Base-by-base conservation (phyloP, 768 basidiomycete species). In the Baorangia bicolor region DNA sequence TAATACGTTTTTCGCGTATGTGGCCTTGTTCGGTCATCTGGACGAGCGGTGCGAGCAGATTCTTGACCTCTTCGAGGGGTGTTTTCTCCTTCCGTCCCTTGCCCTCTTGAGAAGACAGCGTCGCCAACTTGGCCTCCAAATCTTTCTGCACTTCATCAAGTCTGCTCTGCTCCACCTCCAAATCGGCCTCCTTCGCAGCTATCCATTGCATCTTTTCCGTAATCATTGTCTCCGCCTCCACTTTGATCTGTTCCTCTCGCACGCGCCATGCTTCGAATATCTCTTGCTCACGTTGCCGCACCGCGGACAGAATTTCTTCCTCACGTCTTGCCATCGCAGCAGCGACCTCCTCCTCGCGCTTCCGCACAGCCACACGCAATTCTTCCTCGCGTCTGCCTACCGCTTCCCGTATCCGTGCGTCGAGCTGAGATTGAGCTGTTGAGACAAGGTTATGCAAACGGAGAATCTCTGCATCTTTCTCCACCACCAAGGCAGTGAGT, bases 61-160 rank as follows among this genome's bases (percentile, higher is more conserved):
- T 90, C 73, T 86, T 87, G 25, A 91, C 84, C 67, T 91, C 90
- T 64, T 91, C 88, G 5, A 91, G 71, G 5, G 88, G 88, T 9
- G 77, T 79, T 65, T 79, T 77, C 42, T 81, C 81, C 63, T 75
- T 82, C 23, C 77, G 76, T 43, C 74, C 82, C 53, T 62, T 68
- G 20, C 9, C 37, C 18, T 66, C 64, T 18, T 63, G 73, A 58
- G 80, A 78, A 69, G 79, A 76, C 37, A 77, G 46, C n/a, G 71
- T 72, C 48, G 69, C 74, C 62, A 81, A 61, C 65, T 76, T 79
- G 34, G 69, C 74, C 64, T 87, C 84, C 33, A 88, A 48, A 51
- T 83, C 82, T 41, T 68, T 70, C 59, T 75, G 74, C 35, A 77
- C 72, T 4, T 69, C 73, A 11, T 79, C 77, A 2, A 89, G 62